Conservation (phyloP, 495 filamentous ascomycete species). For the Extremus antarcticus region DNA sequence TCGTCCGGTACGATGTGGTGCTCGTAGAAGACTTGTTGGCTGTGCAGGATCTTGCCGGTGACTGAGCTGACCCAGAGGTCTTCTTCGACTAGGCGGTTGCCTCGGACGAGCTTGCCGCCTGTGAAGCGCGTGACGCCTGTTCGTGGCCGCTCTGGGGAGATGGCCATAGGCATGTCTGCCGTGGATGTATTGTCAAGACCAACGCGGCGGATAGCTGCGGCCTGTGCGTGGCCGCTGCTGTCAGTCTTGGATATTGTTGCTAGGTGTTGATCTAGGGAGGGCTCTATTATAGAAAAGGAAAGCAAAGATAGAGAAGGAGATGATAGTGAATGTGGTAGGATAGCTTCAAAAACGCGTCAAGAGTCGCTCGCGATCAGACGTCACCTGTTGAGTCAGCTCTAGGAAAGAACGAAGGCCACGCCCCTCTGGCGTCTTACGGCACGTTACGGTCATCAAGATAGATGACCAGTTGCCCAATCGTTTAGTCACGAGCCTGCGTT, state of each 20-base stretch:
- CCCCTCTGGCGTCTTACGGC: not conserved
- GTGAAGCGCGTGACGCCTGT: constrained; percentile 68
- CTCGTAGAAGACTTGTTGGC: constrained; percentile 66
- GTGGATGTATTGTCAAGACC: no score
- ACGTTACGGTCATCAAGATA: not conserved
- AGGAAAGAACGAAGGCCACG: not conserved
- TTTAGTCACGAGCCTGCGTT: not conserved
- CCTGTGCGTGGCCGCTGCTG: no score
- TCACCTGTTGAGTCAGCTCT: not conserved
- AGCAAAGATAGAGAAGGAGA: no score
- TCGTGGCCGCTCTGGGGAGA: constrained; percentile 17
- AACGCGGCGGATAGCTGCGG: no score
- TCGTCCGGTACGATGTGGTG: constrained; percentile 47
- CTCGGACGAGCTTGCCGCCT: constrained; percentile 62
- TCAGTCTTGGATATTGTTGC: no score
- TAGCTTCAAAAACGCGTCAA: not conserved
- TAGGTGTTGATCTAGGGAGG: no score
- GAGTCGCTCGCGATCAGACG: not conserved
- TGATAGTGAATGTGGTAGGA: no score
- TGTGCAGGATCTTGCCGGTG: constrained; percentile 64
- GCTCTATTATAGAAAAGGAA: no score
- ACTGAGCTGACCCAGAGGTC: constrained; percentile 70
- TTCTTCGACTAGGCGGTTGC: constrained; percentile 50
- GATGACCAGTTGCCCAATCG: not conserved
- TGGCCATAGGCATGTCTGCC: constrained; percentile 26